A percentile compares a stretch with the other conserved stretches of the same genome.
These are phyloP conservation scores for Bolboschoenus planiculmis DNA, from an alignment of 176 grass and related monocot genomes.

Conservation along the genomic window DNA sequence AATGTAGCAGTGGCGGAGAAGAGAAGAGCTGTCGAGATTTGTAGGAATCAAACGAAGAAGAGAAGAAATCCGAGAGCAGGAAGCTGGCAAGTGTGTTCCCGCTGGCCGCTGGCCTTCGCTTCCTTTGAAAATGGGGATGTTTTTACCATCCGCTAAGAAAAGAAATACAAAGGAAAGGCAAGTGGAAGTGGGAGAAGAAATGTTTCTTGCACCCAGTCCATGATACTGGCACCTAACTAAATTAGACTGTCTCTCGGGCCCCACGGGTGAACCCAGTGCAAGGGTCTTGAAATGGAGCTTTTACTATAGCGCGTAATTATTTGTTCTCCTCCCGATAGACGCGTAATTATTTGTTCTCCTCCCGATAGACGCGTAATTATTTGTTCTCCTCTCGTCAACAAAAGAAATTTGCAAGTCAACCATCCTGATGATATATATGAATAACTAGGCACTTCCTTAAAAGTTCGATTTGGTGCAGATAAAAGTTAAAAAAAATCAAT, in stretches of 20 bases:
- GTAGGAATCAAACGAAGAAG: background rate
- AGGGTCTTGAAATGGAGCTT: no score
- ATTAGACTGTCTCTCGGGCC: background rate
- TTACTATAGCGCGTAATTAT: no score
- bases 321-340: no score
- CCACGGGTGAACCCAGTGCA: no score
- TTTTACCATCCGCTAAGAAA: slow-evolving; percentile 5
- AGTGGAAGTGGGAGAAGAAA: background rate
- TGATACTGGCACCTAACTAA: background rate
- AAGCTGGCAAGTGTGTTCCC: slow-evolving; percentile 9
- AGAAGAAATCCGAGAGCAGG: background rate
- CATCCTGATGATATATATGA: background rate
- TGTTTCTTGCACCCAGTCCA: background rate
- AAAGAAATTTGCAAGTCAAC: no score
- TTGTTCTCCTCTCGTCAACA: no score
- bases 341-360: no score
- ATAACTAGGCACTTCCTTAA: background rate
- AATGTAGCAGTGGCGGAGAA: background rate
- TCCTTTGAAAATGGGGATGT: background rate
- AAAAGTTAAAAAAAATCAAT: background rate
- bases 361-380: no score
- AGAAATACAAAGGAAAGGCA: no score
- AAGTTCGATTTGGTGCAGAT: background rate
- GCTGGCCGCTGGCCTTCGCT: background rate
- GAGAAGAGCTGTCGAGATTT: background rate